A percentile compares a stretch with the other conserved stretches of the same genome.
phyloP scores from a whole-genome alignment of 805 yeast species.

The Scheffersomyces coipomensis region DNA sequence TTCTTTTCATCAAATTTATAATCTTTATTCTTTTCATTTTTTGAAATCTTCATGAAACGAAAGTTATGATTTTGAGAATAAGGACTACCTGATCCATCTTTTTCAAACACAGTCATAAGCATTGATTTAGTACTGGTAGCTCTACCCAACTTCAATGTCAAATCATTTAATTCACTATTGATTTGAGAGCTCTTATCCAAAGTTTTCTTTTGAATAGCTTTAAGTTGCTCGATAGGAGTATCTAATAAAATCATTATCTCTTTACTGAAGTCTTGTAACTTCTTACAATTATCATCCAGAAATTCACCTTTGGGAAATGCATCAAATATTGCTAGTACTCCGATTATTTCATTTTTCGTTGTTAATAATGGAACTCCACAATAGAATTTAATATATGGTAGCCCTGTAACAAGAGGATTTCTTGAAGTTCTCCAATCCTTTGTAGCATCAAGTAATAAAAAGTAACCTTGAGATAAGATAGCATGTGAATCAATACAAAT shows the following conservation, averaged over 20 bases:
- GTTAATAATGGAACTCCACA: conserved; percentile 58
- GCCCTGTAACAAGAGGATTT: conserved; percentile 63
- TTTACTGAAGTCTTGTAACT: conserved; percentile 35
- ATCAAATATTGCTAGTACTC: conserved; percentile 61
- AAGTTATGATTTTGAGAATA: conserved; percentile 50
- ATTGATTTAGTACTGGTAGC: conserved; percentile 44
- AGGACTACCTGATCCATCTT: conserved; percentile 65
- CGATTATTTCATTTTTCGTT: conserved; percentile 45
- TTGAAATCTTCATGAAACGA: conserved; percentile 31
- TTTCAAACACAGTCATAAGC: conserved; percentile 50
- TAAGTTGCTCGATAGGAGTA: conserved; percentile 22
- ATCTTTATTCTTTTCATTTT: conserved; percentile 3
- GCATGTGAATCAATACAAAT: conserved; percentile 71
- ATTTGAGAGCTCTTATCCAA: conserved; percentile 7
- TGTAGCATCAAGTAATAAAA: conserved; percentile 58
- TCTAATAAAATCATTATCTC: conserved; percentile 44
- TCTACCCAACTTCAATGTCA: conserved; percentile 46
- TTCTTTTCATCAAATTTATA: conserved; percentile 11
- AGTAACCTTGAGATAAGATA: conserved; percentile 53
- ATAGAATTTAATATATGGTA: conserved; percentile 60
- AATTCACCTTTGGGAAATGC: conserved; percentile 36
- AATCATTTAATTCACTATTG: conserved; percentile 27
- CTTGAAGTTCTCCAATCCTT: conserved; percentile 67
- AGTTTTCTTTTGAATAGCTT: conserved; percentile 7
- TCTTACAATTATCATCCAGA: conserved; percentile 28